phyloP scores from a whole-genome alignment of 176 grass and related monocot genomes.

The Eragrostis nindensis region DNA sequence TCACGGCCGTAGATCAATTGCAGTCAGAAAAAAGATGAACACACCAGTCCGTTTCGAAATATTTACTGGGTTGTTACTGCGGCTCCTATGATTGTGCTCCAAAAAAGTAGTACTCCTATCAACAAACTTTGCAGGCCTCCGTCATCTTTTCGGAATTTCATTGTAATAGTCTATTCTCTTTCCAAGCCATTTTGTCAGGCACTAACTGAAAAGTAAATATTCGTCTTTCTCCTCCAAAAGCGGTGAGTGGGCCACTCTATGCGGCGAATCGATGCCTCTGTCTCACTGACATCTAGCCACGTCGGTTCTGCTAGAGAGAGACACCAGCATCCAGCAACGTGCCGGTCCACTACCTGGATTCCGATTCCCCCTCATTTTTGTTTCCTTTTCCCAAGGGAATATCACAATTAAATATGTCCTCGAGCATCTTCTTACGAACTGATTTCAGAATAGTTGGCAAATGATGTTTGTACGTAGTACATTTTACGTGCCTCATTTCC shows the following conservation, averaged over 20 bases:
- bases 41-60: too few species aligned
- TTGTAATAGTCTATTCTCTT: not conserved
- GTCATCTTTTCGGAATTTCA: not conserved
- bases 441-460: not conserved
- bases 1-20: too few species aligned
- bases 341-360: conserved; percentile 35
- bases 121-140: not conserved
- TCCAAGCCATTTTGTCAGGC: not conserved
- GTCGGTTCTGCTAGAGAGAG: not conserved
- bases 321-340: conserved; percentile 32
- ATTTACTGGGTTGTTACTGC: not conserved
- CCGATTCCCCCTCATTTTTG: conserved; percentile 17
- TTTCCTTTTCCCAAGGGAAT: not conserved
- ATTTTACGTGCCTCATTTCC: not conserved
- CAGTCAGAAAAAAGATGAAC: too few species aligned
- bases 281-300: conserved; percentile 31
- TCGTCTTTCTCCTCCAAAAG: not conserved
- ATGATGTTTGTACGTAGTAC: not conserved
- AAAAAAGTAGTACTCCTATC: too few species aligned
- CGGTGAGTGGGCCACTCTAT: conserved; percentile 30
- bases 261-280: conserved; percentile 45
- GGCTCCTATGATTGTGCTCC: too few species aligned
- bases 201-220: too few species aligned
- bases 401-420: not conserved
- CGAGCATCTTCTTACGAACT: not conserved